These are phyloP conservation scores for Cordyceps javanica DNA, from an alignment of 2,329 filamentous ascomycete genomes.

Conservation along the genomic window DNA sequence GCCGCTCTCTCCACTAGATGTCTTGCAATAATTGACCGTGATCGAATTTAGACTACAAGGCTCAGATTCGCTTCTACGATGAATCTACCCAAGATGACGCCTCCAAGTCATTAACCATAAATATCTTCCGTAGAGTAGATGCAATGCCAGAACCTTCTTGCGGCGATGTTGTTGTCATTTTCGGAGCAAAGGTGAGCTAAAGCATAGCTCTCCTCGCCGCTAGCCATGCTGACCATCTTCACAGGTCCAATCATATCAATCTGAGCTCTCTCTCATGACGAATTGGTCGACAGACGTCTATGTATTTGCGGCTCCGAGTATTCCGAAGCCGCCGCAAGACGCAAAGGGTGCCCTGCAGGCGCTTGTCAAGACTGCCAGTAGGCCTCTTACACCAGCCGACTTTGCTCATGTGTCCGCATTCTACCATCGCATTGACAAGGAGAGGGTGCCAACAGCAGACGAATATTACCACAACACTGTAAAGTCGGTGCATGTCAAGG, in stretches of 20 bases:
- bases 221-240: background rate
- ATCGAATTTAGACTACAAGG: conserved; percentile 48
- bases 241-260: conserved; percentile 36
- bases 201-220: background rate
- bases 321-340: conserved; percentile 34
- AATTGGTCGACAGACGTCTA: conserved; percentile 29
- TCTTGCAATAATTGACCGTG: background rate
- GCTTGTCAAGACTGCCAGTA: conserved; percentile 17
- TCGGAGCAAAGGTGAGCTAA: conserved; percentile 44
- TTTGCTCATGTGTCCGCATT: conserved; percentile 42
- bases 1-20: background rate
- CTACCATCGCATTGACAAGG: conserved; percentile 39
- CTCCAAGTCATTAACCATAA: conserved; percentile 38
- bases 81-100: conserved; percentile 40
- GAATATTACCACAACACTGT: conserved; percentile 38
- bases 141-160: conserved; percentile 42
- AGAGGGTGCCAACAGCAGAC: conserved; percentile 33
- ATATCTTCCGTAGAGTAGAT: conserved; percentile 52
- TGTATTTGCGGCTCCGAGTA: conserved; percentile 23
- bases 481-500: conserved; percentile 36
- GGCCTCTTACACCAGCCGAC: conserved; percentile 22
- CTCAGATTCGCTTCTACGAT: conserved; percentile 56
- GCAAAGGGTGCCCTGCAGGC: conserved; percentile 27
- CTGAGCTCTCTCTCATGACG: conserved; percentile 38
- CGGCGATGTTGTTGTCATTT: conserved; percentile 38